These are phyloP conservation scores for Rosa chinensis DNA, from an alignment of 306 rosid species.

Conservation along the genomic window DNA sequence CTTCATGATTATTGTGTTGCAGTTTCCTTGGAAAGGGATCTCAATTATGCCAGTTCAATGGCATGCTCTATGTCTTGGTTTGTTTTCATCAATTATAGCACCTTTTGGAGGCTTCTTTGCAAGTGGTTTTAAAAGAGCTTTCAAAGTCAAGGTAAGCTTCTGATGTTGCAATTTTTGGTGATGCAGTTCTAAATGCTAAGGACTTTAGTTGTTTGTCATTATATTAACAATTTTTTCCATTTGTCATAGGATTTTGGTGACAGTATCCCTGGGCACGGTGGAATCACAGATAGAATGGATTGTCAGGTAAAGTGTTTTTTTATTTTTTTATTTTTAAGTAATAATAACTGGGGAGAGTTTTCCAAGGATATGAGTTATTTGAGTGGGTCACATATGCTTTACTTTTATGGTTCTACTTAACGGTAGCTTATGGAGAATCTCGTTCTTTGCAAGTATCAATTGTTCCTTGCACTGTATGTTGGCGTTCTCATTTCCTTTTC, in stretches of 20 bases:
- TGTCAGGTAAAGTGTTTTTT: conserved; percentile 66
- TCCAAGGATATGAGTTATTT: background rate
- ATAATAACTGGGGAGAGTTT: background rate
- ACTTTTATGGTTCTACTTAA: background rate
- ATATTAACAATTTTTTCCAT: conserved; percentile 11
- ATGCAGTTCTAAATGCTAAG: background rate
- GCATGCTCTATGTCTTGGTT: conserved; percentile 88
- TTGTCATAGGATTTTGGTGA: conserved; percentile 90
- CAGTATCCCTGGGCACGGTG: conserved; percentile 99
- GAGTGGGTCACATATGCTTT: background rate
- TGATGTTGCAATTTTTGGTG: conserved; percentile 4
- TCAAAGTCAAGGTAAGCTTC: conserved; percentile 76
- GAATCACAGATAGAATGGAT: conserved; percentile 98
- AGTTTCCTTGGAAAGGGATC: conserved; percentile 87
- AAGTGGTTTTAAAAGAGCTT: conserved; percentile 98
- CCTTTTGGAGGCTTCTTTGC: conserved; percentile 99
- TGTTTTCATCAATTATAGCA: conserved; percentile 94
- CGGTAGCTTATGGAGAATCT: background rate
- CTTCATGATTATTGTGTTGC: conserved; percentile 19
- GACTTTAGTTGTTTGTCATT: conserved; percentile 21
- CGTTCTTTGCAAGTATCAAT: background rate
- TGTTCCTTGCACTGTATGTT: background rate
- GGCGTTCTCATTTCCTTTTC: background rate
- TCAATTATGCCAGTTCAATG: conserved; percentile 82
- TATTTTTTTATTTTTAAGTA: background rate